Evolutionary conservation across 2,329 filamentous ascomycete species (phyloP), one percentile per base, ranked within the genome.

Genomic region (Sarocladium kiliense): DNA sequence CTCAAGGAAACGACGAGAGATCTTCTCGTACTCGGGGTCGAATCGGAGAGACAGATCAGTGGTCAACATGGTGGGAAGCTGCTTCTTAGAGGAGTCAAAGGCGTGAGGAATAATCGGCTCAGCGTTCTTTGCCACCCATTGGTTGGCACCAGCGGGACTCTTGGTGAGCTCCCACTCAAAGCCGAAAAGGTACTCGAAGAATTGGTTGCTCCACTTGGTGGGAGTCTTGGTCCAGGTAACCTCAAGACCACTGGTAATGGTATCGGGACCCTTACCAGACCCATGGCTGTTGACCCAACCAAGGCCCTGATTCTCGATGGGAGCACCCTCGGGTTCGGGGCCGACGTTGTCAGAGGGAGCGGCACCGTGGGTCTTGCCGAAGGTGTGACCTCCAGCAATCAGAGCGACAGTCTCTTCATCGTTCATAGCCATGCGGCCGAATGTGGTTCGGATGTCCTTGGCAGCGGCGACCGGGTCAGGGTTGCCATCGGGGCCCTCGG

Each of bases 291-390:
- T 91, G 60, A 69, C 68, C 88, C 88, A 92, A 61, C 88, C 88
- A 11, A 92, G 72, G 58, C 88, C 88, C 67, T 89, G 86, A 59
- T 80, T 67, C 63, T 86, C 81, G 30, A 92, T 71, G 39, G 70
- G 67, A 55, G 86, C 85, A 12, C 74, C 85, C 63, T 84, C 79
- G 19, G 88, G 88, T 69, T 89, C 88, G 18, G 75, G 71, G 55
- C 85, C 86, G 51, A 90, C 78, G 63, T 89, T 79, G 59, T 80
- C 78, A 18, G 78, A 72, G 16, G 82, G 74, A 56, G 73, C 87
- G 30, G 88, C 88, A 63, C 88, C 88, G 71, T 92, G 88, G 0
- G 87, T 89, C 81, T 92, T 92, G 64, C 88, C 88, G 63, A 92
- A 89, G 25, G 83, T 79, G 76, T 92, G 88, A 37, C 88, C 88